Percentiles rank a stretch among this genome's conserved stretches.
These are phyloP conservation scores for Acanthamoeba lenticulata DNA, from an alignment of 208 protist species.

Conservation along the genomic window DNA sequence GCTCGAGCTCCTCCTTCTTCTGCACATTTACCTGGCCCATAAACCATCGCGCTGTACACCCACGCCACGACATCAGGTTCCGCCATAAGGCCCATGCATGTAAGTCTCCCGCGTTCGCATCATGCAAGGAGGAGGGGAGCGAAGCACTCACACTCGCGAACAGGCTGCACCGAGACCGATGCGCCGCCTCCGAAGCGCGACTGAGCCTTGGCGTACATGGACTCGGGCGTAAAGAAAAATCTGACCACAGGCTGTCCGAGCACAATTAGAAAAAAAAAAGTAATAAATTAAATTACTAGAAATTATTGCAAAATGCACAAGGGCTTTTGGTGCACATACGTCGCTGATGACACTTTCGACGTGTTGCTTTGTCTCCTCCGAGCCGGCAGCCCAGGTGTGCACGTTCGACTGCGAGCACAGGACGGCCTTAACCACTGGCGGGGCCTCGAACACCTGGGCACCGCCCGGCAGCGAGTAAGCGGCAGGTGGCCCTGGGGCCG, in stretches of 20 bases:
- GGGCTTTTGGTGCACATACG: too few relatives aligned
- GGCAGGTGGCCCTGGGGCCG: too few relatives aligned
- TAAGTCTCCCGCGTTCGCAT: background rate
- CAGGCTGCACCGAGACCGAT: background rate
- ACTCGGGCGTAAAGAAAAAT: constrained; percentile 60
- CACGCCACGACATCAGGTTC: background rate
- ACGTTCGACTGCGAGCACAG: background rate
- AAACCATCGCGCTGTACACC: background rate
- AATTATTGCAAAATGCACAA: too few relatives aligned
- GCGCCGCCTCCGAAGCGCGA: constrained; percentile 70
- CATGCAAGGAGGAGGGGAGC: background rate
- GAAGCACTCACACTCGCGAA: background rate
- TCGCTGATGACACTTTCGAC: background rate
- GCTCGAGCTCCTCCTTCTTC: constrained; percentile 44
- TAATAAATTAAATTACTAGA: too few relatives aligned
- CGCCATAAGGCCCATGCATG: background rate
- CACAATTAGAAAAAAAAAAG: background rate
- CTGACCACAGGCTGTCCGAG: background rate
- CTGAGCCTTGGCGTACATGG: background rate
- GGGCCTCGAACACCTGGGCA: constrained; percentile 57
- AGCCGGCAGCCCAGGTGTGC: background rate
- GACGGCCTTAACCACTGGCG: background rate
- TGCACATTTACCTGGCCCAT: constrained; percentile 14
- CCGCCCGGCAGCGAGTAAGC: too few relatives aligned
- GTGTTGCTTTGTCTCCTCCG: background rate